These are phyloP conservation scores for Trichosporon faecale DNA, from an alignment of 1,284 basidiomycete genomes.

Conservation along the genomic window DNA sequence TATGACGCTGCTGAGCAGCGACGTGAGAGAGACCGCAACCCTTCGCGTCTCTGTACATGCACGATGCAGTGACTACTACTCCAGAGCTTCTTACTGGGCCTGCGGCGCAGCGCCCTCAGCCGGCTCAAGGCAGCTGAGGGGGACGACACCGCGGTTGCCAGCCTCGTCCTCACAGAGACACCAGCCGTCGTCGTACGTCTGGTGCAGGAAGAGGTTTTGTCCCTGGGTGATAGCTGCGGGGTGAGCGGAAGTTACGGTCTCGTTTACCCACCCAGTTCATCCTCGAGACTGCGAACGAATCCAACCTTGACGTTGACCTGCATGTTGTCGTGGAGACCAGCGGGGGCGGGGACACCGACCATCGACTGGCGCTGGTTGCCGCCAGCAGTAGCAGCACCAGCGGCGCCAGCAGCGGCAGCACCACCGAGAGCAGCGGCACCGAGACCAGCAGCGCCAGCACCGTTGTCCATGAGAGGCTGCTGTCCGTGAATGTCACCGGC, in stretches of 20 bases:
- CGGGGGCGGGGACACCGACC: slow-evolving; percentile 17
- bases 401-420: slow-evolving; percentile 14
- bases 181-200: slow-evolving; percentile 52
- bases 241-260: slow-evolving; percentile 16
- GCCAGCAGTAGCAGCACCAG: slow-evolving; percentile 10
- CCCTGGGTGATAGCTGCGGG: slow-evolving; percentile 45
- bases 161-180: slow-evolving; percentile 48
- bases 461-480: slow-evolving; percentile 7
- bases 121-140: slow-evolving; percentile 49
- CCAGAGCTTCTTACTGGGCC: neutral
- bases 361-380: slow-evolving; percentile 4
- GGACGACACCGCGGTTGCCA: slow-evolving; percentile 48
- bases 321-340: slow-evolving; percentile 38
- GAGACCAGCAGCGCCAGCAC: slow-evolving; percentile 12
- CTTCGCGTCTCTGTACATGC: neutral
- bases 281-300: slow-evolving; percentile 49
- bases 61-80: neutral
- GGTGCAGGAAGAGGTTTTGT: slow-evolving; percentile 50
- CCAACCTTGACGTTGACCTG: slow-evolving; percentile 50
- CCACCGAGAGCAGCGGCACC: slow-evolving; percentile 13
- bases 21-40: neutral
- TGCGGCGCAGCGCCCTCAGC: slow-evolving; percentile 17
- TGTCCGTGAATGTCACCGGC: neutral
- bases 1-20: neutral
- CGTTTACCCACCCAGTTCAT: slow-evolving; percentile 46